Conservation (phyloP, 139 green algal genomes). For the Desmodesmus armatus region DNA sequence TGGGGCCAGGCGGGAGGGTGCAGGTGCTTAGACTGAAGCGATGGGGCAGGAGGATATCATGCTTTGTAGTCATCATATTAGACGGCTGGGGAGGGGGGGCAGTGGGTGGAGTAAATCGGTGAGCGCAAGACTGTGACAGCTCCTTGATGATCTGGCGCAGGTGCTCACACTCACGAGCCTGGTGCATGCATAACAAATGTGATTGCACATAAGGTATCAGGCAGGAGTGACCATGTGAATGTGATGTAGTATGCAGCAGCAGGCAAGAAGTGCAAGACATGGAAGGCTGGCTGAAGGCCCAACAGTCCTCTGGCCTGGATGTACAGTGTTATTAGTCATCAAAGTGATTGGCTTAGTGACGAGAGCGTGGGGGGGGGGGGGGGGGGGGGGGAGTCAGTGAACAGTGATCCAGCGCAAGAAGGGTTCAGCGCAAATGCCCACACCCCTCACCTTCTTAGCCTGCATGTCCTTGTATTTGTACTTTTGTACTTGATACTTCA, state of each 20-base stretch:
- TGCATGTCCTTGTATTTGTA: not conserved
- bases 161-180: conserved; percentile 46
- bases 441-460: not conserved
- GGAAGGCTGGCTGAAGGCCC: not conserved
- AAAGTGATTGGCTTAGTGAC: no score
- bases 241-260: not conserved
- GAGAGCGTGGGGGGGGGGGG: no score
- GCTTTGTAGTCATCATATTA: no score
- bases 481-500: not conserved
- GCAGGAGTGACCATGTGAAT: not conserved
- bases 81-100: no score
- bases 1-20: not conserved
- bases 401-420: conserved; percentile 23
- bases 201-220: no score
- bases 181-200: no score
- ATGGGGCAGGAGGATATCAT: no score
- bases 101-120: no score
- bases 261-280: not conserved
- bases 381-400: conserved; percentile 11
- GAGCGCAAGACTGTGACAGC: conserved; percentile 16
- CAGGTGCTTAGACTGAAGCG: not conserved
- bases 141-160: conserved; percentile 43
- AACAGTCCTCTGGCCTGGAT: no score
- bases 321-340: no score
- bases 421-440: conserved; percentile 34